Percentiles rank a stretch among this genome's conserved stretches.
These are phyloP conservation scores for Scedosporium minutisporum DNA, from an alignment of 2,329 filamentous ascomycete species.

Conservation along the genomic window DNA sequence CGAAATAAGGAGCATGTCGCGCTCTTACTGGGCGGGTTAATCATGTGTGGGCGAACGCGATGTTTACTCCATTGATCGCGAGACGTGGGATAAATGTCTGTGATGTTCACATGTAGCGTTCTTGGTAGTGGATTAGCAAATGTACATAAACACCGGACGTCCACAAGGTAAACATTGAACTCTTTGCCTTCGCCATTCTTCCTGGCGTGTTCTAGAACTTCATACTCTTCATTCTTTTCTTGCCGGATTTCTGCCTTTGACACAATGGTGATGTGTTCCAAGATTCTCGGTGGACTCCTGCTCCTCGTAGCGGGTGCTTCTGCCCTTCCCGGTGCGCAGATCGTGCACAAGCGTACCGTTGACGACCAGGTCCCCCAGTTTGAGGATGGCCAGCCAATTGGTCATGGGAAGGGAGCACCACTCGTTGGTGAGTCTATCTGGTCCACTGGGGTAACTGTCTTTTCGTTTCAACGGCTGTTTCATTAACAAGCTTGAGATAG, in stretches of 20 bases:
- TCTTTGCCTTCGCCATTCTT: background rate
- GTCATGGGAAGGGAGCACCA: slow-evolving; percentile 46
- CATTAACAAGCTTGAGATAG: slow-evolving; percentile 24
- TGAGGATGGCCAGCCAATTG: slow-evolving; percentile 43
- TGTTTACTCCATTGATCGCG: background rate
- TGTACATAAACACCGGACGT: background rate
- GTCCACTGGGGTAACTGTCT: background rate
- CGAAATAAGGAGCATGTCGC: background rate
- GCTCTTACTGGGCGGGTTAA: background rate
- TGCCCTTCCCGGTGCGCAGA: background rate
- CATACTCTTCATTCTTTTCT: background rate
- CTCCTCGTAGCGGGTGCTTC: background rate
- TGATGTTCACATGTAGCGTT: too few relatives aligned
- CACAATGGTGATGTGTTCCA: background rate
- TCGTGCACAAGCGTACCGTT: background rate
- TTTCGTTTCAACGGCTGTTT: too few relatives aligned
- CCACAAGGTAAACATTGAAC: background rate
- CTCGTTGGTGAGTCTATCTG: slow-evolving; percentile 39
- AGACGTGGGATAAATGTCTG: background rate
- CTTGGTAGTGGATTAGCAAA: background rate
- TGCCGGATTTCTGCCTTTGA: background rate
- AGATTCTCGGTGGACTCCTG: background rate
- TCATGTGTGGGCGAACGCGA: background rate
- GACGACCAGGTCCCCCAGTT: slow-evolving; percentile 23
- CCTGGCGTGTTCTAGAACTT: background rate